These are phyloP conservation scores for Pulveroboletus sp. DNA, from an alignment of 768 basidiomycete species.

Conservation along the genomic window DNA sequence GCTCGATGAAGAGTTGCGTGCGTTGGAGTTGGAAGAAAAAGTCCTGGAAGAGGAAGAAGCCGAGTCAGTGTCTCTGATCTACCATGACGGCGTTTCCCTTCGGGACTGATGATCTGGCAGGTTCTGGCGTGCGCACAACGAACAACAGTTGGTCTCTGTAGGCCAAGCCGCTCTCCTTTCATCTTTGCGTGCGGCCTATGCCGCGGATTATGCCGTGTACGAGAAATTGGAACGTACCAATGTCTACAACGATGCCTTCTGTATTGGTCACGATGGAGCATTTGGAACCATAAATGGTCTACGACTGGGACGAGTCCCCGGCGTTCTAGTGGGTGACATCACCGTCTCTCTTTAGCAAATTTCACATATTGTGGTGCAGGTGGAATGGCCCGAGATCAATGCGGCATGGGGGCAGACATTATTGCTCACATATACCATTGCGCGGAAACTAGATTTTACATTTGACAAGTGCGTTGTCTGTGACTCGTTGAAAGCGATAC, in stretches of 20 bases:
- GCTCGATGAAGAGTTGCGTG: conserved; percentile 67
- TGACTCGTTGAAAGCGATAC: not conserved
- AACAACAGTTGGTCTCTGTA: conserved; percentile 61
- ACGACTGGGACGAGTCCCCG: conserved; percentile 82
- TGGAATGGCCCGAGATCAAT: conserved; percentile 99
- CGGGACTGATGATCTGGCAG: conserved; percentile 36
- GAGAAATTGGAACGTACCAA: conserved; percentile 90
- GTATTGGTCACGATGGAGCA: conserved; percentile 90
- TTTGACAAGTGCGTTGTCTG: conserved; percentile 69
- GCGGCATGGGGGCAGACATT: conserved; percentile 98
- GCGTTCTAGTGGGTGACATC: conserved; percentile 60
- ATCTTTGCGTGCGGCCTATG: conserved; percentile 74
- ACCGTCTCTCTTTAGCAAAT: not conserved
- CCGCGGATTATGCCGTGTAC: conserved; percentile 69
- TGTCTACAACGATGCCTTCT: conserved; percentile 95
- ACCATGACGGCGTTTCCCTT: not conserved
- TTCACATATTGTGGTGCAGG: conserved; percentile 42
- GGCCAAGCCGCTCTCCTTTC: conserved; percentile 69
- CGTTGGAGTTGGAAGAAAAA: conserved; percentile 75
- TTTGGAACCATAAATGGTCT: conserved; percentile 99
- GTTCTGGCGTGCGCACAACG: conserved; percentile 81
- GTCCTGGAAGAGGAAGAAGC: conserved; percentile 80
- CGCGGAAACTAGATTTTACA: conserved; percentile 84
- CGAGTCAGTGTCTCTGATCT: conserved; percentile 50
- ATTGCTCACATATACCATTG: conserved; percentile 87